phyloP scores from a whole-genome alignment of 139 green algal species.

The Chlorella sorokiniana region DNA sequence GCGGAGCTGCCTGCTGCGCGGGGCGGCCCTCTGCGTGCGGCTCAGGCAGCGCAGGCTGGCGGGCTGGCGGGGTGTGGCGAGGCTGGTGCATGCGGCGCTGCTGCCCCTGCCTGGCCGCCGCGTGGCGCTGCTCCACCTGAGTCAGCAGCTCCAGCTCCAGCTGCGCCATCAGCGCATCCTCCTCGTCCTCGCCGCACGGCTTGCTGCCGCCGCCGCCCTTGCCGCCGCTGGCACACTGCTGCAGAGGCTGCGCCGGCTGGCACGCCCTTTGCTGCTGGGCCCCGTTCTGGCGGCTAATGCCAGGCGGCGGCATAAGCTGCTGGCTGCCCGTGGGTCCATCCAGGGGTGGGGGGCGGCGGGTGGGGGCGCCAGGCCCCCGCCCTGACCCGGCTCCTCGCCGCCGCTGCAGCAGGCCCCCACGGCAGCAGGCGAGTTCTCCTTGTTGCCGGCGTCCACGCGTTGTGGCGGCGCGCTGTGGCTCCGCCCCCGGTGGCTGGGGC shows the following conservation, averaged over 20 bases:
- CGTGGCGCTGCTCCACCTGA: slow-evolving; percentile 28
- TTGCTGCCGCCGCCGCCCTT: slow-evolving; percentile 2
- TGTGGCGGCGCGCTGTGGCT: too few relatives aligned
- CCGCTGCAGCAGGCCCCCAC: background rate
- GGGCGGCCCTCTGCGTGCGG: background rate
- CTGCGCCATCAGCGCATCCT: slow-evolving; percentile 30
- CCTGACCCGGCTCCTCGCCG: background rate
- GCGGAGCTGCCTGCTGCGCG: slow-evolving; percentile 6
- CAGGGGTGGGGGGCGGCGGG: background rate
- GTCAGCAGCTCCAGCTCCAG: slow-evolving; percentile 30
- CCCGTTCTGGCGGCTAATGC: background rate
- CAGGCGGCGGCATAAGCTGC: slow-evolving; percentile 28
- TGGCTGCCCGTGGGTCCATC: slow-evolving; percentile 20
- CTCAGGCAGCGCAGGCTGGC: background rate
- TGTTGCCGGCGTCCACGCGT: too few relatives aligned
- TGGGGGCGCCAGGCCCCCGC: background rate
- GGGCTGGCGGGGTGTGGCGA: background rate
- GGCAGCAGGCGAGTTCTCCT: background rate
- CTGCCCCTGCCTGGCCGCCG: background rate
- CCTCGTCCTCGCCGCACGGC: slow-evolving; percentile 24
- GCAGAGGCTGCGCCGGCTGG: background rate
- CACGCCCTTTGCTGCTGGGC: slow-evolving; percentile 24
- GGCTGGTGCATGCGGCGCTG: background rate
- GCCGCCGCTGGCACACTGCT: background rate
- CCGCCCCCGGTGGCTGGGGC: background rate